phyloP scores from a whole-genome alignment of 2,329 filamentous ascomycete genomes.

The Penicillium sp. region DNA sequence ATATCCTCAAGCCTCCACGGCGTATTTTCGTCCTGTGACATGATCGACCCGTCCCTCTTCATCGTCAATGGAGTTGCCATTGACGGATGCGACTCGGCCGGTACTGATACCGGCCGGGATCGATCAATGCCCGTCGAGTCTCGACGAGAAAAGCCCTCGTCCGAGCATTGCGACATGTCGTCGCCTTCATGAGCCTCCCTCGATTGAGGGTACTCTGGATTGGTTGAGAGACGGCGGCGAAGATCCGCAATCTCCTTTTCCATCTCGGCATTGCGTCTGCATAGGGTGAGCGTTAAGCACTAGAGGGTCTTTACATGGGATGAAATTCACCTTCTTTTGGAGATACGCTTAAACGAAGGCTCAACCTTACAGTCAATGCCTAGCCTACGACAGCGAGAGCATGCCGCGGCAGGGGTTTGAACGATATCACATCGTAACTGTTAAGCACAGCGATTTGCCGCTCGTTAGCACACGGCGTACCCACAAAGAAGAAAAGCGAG shows the following conservation, averaged over 20 bases:
- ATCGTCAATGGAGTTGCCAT: conserved; percentile 43
- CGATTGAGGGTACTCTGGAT: conserved; percentile 35
- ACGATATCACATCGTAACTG: conserved; percentile 71
- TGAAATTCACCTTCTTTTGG: conserved; percentile 58
- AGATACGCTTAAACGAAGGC: conserved; percentile 69
- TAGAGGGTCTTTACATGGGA: neutral
- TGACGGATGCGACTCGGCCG: conserved; percentile 41
- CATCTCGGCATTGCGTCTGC: conserved; percentile 68
- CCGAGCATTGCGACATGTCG: conserved; percentile 43
- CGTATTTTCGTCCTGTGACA: conserved; percentile 44
- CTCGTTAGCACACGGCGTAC: conserved; percentile 21
- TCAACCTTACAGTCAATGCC: conserved; percentile 69
- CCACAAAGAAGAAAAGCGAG: conserved; percentile 2
- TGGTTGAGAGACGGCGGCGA: conserved; percentile 50
- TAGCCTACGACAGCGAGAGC: conserved; percentile 66
- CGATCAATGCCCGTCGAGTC: conserved; percentile 38
- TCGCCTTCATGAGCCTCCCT: conserved; percentile 38
- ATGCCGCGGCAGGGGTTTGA: conserved; percentile 66
- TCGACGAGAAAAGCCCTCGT: conserved; percentile 42
- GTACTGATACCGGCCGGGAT: conserved; percentile 41
- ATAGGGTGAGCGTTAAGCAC: neutral
- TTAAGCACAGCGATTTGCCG: conserved; percentile 11
- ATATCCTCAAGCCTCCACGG: conserved; percentile 59
- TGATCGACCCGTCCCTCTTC: conserved; percentile 41
- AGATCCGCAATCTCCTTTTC: conserved; percentile 61